Percentiles rank a stretch among this genome's conserved stretches.
phyloP scores from a whole-genome alignment of 2,329 filamentous ascomycete species.

The Arthrinium puccinioides region DNA sequence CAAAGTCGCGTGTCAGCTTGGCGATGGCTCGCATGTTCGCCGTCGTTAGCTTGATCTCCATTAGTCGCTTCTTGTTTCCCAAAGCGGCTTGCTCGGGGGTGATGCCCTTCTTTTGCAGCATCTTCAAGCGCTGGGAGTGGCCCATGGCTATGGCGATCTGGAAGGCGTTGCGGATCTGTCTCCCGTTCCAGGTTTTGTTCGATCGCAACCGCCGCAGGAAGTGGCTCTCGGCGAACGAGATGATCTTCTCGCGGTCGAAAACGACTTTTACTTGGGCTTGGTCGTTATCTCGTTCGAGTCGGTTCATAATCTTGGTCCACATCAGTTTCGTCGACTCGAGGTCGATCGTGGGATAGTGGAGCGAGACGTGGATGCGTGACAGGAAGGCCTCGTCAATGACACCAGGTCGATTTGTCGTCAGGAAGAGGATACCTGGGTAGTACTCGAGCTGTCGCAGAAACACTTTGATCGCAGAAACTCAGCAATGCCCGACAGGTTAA shows the following conservation, averaged over 20 bases:
- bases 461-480: conserved; percentile 4
- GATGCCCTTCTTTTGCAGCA: conserved; percentile 2
- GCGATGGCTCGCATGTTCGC: conserved; percentile 9
- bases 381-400: conserved; percentile 16
- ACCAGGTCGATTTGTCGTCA: conserved; percentile 13
- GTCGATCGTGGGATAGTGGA: conserved; percentile 8
- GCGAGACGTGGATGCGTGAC: conserved; percentile 14
- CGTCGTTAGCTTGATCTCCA: conserved; percentile 4
- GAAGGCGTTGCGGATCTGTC: conserved; percentile 19
- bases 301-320: conserved; percentile 13
- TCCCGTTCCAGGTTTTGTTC: conserved; percentile 13
- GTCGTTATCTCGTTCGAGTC: conserved; percentile 10
- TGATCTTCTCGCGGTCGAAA: conserved; percentile 5
- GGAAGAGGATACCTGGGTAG: conserved; percentile 12
- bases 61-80: conserved; percentile 6
- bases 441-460: conserved; percentile 12
- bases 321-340: conserved; percentile 7
- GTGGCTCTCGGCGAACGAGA: conserved; percentile 9
- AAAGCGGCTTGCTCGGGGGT: conserved; percentile 5
- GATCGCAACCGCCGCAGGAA: conserved; percentile 5
- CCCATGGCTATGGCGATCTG: conserved; percentile 14
- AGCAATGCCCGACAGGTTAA: background rate
- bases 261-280: conserved; percentile 3
- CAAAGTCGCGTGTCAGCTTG: conserved; percentile 9
- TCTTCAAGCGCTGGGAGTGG: conserved; percentile 6